A percentile compares a stretch with the other conserved stretches of the same genome.
Conservation (phyloP, 352 stramenopile genomes). For the Pythium dissotocum region DNA sequence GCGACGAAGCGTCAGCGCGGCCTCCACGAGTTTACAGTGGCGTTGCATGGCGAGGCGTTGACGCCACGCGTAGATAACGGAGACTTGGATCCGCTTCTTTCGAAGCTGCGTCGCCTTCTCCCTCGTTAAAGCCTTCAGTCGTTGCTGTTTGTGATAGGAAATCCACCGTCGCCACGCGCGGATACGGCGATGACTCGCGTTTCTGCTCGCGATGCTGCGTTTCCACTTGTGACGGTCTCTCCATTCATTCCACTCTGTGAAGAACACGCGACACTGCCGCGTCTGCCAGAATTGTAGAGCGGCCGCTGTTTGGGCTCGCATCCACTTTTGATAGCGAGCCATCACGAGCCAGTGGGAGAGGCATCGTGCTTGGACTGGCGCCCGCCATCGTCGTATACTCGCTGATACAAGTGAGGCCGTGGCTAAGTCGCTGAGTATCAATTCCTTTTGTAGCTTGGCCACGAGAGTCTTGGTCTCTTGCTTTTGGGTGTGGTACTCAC, state of each 20-base stretch:
- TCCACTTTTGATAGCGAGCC: conserved; percentile 2
- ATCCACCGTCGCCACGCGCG: conserved; percentile 13
- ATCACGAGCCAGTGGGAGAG: conserved; percentile 7
- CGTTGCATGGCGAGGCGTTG: neutral
- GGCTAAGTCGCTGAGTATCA: neutral
- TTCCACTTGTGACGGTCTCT: neutral
- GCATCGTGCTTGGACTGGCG: neutral
- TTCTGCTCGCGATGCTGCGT: neutral
- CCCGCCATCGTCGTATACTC: conserved; percentile 6
- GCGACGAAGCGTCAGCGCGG: conserved; percentile 10
- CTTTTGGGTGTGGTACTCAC: conserved; percentile 4
- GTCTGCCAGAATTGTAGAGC: conserved; percentile 15
- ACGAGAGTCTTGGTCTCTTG: neutral
- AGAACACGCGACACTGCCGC: neutral
- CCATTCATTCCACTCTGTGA: conserved; percentile 15
- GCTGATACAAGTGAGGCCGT: neutral
- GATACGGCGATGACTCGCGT: neutral
- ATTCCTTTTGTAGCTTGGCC: neutral
- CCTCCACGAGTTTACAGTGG: neutral
- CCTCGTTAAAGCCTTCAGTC: neutral
- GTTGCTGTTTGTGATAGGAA: neutral
- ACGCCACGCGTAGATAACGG: conserved; percentile 3
- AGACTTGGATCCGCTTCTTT: neutral
- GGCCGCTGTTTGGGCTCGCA: conserved; percentile 7
- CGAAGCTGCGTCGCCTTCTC: neutral